Evolutionary conservation across 768 basidiomycete genomes (phyloP).

Genomic region (Amanita subjunquillea): DNA sequence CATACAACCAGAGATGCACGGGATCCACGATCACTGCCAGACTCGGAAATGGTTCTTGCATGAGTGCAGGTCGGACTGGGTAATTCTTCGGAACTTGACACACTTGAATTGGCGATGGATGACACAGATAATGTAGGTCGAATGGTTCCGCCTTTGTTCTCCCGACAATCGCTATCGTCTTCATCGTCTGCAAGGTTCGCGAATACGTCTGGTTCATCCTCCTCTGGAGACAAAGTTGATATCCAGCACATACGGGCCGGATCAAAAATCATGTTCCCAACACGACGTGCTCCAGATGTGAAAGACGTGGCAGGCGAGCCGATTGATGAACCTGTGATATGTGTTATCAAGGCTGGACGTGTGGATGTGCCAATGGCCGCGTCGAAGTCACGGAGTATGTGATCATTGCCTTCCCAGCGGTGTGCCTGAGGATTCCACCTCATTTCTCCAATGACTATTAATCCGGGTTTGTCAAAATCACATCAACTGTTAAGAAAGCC

Average conservation of each 20-base stretch:
- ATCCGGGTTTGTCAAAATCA: slow-evolving; percentile 8
- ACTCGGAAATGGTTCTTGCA: slow-evolving; percentile 61
- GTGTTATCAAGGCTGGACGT: slow-evolving; percentile 92
- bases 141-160: slow-evolving; percentile 71
- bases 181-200: slow-evolving; percentile 89
- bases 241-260: slow-evolving; percentile 94
- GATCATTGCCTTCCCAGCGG: slow-evolving; percentile 98
- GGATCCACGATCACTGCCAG: slow-evolving; percentile 71
- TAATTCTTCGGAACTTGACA: slow-evolving; percentile 24
- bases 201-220: slow-evolving; percentile 95
- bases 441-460: slow-evolving; percentile 91
- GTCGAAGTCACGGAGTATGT: slow-evolving; percentile 85
- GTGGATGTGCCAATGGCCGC: slow-evolving; percentile 71
- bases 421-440: slow-evolving; percentile 87
- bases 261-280: slow-evolving; percentile 98
- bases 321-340: slow-evolving; percentile 80
- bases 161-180: slow-evolving; percentile 64
- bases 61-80: slow-evolving; percentile 57
- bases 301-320: slow-evolving; percentile 71
- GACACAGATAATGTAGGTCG: slow-evolving; percentile 30
- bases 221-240: slow-evolving; percentile 73
- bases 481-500: neutral
- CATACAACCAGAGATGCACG: slow-evolving; percentile 64
- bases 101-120: slow-evolving; percentile 10
- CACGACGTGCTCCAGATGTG: slow-evolving; percentile 73